phyloP scores from a whole-genome alignment of 192 early-diverging fungal genomes.

The Entophlyctis luteolus region DNA sequence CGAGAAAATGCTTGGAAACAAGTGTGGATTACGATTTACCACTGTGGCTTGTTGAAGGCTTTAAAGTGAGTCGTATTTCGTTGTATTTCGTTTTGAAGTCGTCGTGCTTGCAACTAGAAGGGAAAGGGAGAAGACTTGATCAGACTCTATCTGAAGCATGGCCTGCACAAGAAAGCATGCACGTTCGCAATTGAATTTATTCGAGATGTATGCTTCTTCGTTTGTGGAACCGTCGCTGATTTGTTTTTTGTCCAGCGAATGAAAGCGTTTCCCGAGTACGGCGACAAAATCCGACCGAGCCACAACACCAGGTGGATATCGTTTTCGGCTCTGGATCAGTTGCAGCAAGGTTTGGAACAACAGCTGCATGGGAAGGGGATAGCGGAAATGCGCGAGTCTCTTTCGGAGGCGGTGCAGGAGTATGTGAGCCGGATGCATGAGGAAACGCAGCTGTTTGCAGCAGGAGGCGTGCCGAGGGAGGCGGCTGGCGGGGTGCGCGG shows the following conservation, averaged over 20 bases:
- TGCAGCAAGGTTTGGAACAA: not conserved
- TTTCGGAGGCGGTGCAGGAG: too few species aligned
- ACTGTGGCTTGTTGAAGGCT: conserved; percentile 24
- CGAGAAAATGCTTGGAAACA: conserved; percentile 17
- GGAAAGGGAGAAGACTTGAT: conserved; percentile 29
- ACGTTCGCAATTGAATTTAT: conserved; percentile 24
- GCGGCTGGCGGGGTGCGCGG: too few species aligned
- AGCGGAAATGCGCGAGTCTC: too few species aligned
- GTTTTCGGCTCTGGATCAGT: not conserved
- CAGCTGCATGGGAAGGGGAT: too few species aligned
- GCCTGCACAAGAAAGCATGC: conserved; percentile 22
- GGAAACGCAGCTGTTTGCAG: too few species aligned
- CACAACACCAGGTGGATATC: conserved; percentile 7
- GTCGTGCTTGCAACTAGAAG: not conserved
- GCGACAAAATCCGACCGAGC: not conserved
- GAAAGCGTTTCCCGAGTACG: not conserved
- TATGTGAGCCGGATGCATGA: too few species aligned
- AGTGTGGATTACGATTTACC: conserved; percentile 27
- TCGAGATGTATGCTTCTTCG: conserved; percentile 13
- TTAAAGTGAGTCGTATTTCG: conserved; percentile 18
- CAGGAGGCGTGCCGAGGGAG: too few species aligned
- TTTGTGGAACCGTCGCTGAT: not conserved
- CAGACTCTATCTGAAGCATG: conserved; percentile 28
- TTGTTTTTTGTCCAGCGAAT: not conserved
- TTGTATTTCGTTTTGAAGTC: not conserved